Conservation (phyloP, 1,284 basidiomycete species). For the Microbotryum silenes-acaulis region DNA sequence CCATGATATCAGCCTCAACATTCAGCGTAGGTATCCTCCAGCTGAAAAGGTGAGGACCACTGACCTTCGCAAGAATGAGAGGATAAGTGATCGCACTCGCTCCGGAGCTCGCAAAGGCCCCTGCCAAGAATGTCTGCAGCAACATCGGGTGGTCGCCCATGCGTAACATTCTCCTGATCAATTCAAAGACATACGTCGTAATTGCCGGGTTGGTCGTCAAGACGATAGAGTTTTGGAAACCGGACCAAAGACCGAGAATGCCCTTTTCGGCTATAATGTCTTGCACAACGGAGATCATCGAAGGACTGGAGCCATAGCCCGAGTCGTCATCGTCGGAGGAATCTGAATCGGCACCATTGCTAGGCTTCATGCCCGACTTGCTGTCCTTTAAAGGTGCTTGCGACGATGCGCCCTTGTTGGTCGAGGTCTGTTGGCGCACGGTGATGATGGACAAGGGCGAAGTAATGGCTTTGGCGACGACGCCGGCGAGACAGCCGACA, state of each 20-base stretch:
- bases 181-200: constrained; percentile 43
- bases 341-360: constrained; percentile 25
- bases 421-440: constrained; percentile 43
- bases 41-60: background rate
- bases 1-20: background rate
- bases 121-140: constrained; percentile 42
- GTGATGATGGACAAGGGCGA: constrained; percentile 47
- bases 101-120: constrained; percentile 44
- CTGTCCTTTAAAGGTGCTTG: background rate
- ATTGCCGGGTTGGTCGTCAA: constrained; percentile 42
- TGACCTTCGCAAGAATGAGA: constrained; percentile 29
- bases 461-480: constrained; percentile 43
- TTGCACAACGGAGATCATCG: constrained; percentile 34
- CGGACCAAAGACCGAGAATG: constrained; percentile 40
- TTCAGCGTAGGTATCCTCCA: background rate
- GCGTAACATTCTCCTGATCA: constrained; percentile 37
- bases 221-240: constrained; percentile 40
- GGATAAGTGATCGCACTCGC: constrained; percentile 31
- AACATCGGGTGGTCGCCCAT: constrained; percentile 39
- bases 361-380: constrained; percentile 31
- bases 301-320: constrained; percentile 35
- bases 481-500: constrained; percentile 45
- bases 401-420: constrained; percentile 16
- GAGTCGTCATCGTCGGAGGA: constrained; percentile 38
- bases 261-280: constrained; percentile 42